Conservation (phyloP, 371 early-diverging fungal genomes). For the Blastocladiella emersonii region DNA sequence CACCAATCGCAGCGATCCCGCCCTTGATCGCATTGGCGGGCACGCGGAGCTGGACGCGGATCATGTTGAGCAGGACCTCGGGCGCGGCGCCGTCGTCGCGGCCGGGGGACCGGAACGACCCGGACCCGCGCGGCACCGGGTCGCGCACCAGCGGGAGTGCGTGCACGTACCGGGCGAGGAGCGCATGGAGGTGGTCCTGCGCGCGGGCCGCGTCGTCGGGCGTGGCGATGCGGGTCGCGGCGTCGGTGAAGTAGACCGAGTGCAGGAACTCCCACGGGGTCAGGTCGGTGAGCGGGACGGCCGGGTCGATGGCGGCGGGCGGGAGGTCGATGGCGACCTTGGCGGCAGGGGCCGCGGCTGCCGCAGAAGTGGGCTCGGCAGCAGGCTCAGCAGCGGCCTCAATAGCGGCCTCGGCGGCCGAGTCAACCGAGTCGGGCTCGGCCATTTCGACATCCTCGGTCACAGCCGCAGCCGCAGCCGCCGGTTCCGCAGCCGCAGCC, state of each 20-base stretch:
- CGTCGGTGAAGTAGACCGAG: not conserved
- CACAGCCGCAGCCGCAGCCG: not conserved
- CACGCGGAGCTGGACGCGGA: not conserved
- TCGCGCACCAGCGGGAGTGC: not conserved
- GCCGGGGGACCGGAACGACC: not conserved
- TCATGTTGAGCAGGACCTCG: not conserved
- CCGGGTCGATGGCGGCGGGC: not conserved
- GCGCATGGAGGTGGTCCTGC: not conserved
- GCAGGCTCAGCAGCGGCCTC: not conserved
- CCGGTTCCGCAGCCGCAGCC: not conserved
- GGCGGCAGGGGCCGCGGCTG: not conserved
- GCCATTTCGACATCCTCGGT: not conserved
- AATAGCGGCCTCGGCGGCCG: too few relatives aligned
- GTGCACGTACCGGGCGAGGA: not conserved
- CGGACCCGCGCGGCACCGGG: not conserved
- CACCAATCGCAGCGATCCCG: too few relatives aligned
- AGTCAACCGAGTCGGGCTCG: too few relatives aligned
- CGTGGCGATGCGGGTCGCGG: not conserved
- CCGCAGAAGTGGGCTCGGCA: not conserved
- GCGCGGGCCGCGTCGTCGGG: not conserved
- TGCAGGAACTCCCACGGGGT: not conserved
- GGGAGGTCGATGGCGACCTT: not conserved
- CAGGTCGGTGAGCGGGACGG: not conserved
- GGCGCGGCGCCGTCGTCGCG: not conserved
- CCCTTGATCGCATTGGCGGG: too few relatives aligned